Evolutionary conservation across 2,329 filamentous ascomycete species (phyloP), one percentile per base, ranked within the genome.

Genomic region (Penicillium palitans): DNA sequence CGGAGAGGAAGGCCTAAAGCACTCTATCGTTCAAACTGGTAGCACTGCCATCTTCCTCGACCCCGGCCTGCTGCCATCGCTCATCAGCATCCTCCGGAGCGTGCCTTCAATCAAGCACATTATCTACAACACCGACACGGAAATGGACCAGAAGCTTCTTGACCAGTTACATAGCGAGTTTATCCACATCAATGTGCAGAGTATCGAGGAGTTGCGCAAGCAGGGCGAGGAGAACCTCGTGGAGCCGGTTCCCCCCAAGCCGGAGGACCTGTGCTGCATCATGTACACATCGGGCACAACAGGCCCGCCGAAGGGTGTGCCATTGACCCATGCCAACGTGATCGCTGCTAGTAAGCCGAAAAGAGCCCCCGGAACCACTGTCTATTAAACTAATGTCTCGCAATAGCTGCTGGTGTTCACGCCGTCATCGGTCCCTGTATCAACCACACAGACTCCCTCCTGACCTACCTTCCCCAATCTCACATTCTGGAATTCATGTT

Each of bases 401-500:
- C 13, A 37, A 45, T 66, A 87, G 85, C 96, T 64, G 89, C 93
- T 47, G 95, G 95, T 73, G 85, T 96, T 46, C 85, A 88, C 70
- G 84, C 84, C 42, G 87, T 91, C 61, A 87, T 98, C 48, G 90
- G 90, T 24, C 86, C 88, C 58, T 89, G 89, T 69, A 85, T 98
- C 50, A 88, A 87, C 60, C 87, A 89, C 58, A 86, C 84, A 46
- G 95, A 99, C 67, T 84, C 84, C 46, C 82, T 98, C 44, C 84
- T 99, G 46, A 91, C 93, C 24, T 99, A 98, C 76, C 85, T 99
- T 15, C 95, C 95, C 2, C 87, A 96, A 53, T 93, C 95, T 2
- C 95, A 99, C 73, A 98, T 98, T 69, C 87, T 99, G 69, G 95
- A 99, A 76, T 95, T 96, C 76, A 90, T 93, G 59, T 91, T 99